Conservation (phyloP, 768 basidiomycete genomes). For the Trametes maxima region DNA sequence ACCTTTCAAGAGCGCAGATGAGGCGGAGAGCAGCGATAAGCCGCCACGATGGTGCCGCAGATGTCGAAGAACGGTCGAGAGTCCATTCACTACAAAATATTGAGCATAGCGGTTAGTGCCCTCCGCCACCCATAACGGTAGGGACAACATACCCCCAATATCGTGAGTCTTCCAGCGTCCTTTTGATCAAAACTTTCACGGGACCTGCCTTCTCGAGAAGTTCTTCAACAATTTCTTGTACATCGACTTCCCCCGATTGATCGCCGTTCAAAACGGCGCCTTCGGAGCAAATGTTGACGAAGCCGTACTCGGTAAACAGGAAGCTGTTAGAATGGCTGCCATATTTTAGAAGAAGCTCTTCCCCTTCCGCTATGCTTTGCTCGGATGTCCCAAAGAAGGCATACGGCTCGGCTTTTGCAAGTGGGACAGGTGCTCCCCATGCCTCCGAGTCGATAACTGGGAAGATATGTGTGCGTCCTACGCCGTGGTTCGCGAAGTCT, state of each 20-base stretch:
- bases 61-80: conserved; percentile 58
- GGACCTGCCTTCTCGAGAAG: conserved; percentile 48
- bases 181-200: conserved; percentile 50
- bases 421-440: conserved; percentile 38
- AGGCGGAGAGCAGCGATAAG: conserved; percentile 73
- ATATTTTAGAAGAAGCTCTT: conserved; percentile 80
- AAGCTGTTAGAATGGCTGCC: conserved; percentile 77
- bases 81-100: conserved; percentile 82
- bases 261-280: conserved; percentile 32
- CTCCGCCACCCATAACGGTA: not conserved
- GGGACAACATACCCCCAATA: conserved; percentile 78
- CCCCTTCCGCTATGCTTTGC: conserved; percentile 44
- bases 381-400: conserved; percentile 46
- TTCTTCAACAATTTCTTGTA: conserved; percentile 55
- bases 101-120: not conserved
- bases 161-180: conserved; percentile 56
- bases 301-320: conserved; percentile 91
- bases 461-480: conserved; percentile 43
- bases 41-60: conserved; percentile 80
- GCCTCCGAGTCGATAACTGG: conserved; percentile 40
- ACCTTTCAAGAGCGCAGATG: conserved; percentile 48
- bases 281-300: conserved; percentile 50
- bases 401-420: conserved; percentile 40
- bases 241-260: conserved; percentile 58
- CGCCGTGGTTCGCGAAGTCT: conserved; percentile 86